Percentiles rank a stretch among this genome's conserved stretches.
Conservation (phyloP, 345 rosid species). For the Populus alba region DNA sequence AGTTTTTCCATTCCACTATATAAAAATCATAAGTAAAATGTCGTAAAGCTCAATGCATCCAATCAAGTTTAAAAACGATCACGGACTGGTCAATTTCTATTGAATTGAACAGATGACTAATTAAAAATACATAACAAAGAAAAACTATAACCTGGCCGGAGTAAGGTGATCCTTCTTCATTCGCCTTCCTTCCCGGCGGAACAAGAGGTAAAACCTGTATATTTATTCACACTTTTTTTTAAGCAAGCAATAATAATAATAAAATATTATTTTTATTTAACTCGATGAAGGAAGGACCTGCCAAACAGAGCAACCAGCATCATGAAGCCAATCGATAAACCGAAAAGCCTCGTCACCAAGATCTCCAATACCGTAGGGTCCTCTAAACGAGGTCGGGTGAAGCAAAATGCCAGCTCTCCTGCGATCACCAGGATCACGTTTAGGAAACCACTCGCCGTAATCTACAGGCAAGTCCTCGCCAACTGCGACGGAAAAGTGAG, state of each 20-base stretch:
- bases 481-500: conserved; percentile 29
- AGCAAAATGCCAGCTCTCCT: conserved; percentile 87
- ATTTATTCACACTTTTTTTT: neutral
- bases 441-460: conserved; percentile 59
- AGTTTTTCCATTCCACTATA: neutral
- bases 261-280: too few species aligned
- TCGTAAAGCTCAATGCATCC: too few species aligned
- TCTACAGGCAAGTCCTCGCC: conserved; percentile 64
- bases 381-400: conserved; percentile 86
- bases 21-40: too few species aligned
- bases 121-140: neutral
- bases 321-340: conserved; percentile 86
- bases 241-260: too few species aligned
- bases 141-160: conserved; percentile 68
- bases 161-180: conserved; percentile 81
- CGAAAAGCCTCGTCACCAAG: conserved; percentile 71
- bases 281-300: conserved; percentile 42
- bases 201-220: conserved; percentile 93
- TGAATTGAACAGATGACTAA: too few species aligned
- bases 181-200: conserved; percentile 66
- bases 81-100: neutral
- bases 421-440: conserved; percentile 32
- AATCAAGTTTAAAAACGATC: neutral
- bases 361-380: conserved; percentile 85
- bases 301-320: conserved; percentile 87